Percentiles rank a stretch among this genome's conserved stretches.
These are phyloP conservation scores for Gossypium anomalum DNA, from an alignment of 345 rosid genomes.

Conservation along the genomic window DNA sequence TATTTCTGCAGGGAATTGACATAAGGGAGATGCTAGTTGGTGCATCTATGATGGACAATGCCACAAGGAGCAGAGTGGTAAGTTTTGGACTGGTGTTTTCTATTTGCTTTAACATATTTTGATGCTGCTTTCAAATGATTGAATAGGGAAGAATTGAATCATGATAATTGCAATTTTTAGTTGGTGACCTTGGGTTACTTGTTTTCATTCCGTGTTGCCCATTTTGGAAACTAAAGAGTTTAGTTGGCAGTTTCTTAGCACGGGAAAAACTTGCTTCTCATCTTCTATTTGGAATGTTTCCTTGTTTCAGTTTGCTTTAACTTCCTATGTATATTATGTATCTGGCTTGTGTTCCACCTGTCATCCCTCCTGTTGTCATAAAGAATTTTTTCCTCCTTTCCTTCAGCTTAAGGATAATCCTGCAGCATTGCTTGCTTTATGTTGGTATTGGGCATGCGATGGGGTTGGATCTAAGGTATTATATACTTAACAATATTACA, in stretches of 20 bases:
- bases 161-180: not conserved
- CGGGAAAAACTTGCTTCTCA: not conserved
- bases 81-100: slow-evolving; percentile 4
- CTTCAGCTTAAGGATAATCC: slow-evolving; percentile 82
- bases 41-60: slow-evolving; percentile 90
- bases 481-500: slow-evolving; percentile 5
- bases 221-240: not conserved
- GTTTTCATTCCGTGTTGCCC: not conserved
- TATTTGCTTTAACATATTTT: slow-evolving; percentile 5
- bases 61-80: slow-evolving; percentile 61
- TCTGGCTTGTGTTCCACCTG: not conserved
- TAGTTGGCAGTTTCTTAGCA: not conserved
- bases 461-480: slow-evolving; percentile 93
- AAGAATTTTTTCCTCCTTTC: slow-evolving; percentile 7
- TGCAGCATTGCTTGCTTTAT: slow-evolving; percentile 87
- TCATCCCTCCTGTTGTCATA: not conserved
- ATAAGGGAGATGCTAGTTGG: slow-evolving; percentile 91
- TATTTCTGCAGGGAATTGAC: slow-evolving; percentile 62
- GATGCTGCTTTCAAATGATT: not conserved
- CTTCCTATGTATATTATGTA: not conserved
- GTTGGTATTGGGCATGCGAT: slow-evolving; percentile 94
- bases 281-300: not conserved
- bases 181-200: not conserved
- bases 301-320: not conserved
- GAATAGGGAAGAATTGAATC: slow-evolving; percentile 5